phyloP scores from a whole-genome alignment of 345 rosid genomes.

The Litchi chinensis region DNA sequence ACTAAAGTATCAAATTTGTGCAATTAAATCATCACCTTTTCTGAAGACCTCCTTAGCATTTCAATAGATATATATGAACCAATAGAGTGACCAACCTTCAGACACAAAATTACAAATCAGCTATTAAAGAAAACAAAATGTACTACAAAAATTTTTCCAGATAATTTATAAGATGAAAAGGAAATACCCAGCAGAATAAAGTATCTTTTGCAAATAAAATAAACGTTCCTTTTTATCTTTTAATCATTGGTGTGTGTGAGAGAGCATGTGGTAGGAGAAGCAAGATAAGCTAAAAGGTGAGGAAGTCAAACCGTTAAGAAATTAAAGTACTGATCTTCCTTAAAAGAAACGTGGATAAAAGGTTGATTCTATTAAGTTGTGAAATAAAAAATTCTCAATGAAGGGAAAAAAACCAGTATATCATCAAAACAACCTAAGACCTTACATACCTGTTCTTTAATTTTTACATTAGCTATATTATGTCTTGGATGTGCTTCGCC shows the following conservation, averaged over 20 bases:
- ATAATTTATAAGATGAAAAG: not conserved
- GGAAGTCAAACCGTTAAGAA: not conserved
- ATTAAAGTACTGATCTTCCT: not conserved
- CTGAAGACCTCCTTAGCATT: slow-evolving; percentile 50
- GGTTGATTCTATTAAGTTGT: not conserved
- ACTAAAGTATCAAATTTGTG: slow-evolving; percentile 8
- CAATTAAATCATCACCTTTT: slow-evolving; percentile 46
- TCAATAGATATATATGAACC: slow-evolving; percentile 76
- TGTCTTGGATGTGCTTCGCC: not conserved
- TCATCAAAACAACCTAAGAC: not conserved
- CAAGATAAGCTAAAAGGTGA: not conserved
- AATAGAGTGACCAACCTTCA: slow-evolving; percentile 87
- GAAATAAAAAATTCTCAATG: not conserved
- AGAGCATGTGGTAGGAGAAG: not conserved
- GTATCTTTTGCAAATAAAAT: slow-evolving; percentile 4
- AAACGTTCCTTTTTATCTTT: not conserved
- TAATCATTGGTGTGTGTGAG: not conserved
- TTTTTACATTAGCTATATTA: not conserved
- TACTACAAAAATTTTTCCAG: not conserved
- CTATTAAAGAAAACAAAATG: slow-evolving; percentile 9
- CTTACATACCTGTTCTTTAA: not conserved
- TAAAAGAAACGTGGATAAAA: not conserved
- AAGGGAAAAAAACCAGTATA: not conserved
- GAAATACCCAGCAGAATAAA: slow-evolving; percentile 5
- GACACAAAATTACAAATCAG: slow-evolving; percentile 25